Conservation (phyloP, 2,329 filamentous ascomycete genomes). For the Trichoderma sp. region DNA sequence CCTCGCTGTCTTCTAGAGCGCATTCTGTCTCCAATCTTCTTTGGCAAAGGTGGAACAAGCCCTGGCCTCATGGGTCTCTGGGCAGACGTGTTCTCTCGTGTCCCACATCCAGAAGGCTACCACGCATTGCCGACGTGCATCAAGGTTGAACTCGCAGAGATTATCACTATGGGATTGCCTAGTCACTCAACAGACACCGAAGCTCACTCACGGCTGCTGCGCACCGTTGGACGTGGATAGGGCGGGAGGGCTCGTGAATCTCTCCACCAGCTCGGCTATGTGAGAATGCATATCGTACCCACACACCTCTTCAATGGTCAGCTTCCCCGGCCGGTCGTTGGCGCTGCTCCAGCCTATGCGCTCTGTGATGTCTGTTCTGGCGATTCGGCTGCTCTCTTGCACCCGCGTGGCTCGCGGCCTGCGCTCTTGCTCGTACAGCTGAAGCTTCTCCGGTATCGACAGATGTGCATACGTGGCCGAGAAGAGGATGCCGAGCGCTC, state of each 20-base stretch:
- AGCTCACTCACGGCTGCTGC: background rate
- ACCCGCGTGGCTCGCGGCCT: slow-evolving; percentile 53
- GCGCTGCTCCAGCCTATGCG: slow-evolving; percentile 33
- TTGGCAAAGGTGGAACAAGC: no score
- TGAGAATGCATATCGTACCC: slow-evolving; percentile 46
- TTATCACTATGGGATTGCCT: background rate
- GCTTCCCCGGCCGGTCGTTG: slow-evolving; percentile 56
- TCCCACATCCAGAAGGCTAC: background rate
- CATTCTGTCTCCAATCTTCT: background rate
- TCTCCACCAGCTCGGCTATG: slow-evolving; percentile 30
- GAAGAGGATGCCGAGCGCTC: slow-evolving; percentile 61
- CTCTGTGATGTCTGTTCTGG: slow-evolving; percentile 56
- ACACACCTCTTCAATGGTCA: slow-evolving; percentile 68
- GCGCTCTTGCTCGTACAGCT: slow-evolving; percentile 53
- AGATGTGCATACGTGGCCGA: slow-evolving; percentile 43
- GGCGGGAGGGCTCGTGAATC: background rate
- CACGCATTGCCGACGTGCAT: background rate
- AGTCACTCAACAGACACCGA: background rate
- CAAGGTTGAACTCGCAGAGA: background rate
- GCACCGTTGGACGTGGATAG: background rate
- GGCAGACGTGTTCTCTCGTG: background rate
- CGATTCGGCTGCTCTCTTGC: slow-evolving; percentile 54
- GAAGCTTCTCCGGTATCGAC: slow-evolving; percentile 47
- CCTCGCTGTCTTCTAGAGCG: slow-evolving; percentile 38
- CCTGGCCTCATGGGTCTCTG: background rate